Percentiles rank a stretch among this genome's conserved stretches.
phyloP scores from a whole-genome alignment of 768 basidiomycete genomes.

The Chalciporus piperatus region DNA sequence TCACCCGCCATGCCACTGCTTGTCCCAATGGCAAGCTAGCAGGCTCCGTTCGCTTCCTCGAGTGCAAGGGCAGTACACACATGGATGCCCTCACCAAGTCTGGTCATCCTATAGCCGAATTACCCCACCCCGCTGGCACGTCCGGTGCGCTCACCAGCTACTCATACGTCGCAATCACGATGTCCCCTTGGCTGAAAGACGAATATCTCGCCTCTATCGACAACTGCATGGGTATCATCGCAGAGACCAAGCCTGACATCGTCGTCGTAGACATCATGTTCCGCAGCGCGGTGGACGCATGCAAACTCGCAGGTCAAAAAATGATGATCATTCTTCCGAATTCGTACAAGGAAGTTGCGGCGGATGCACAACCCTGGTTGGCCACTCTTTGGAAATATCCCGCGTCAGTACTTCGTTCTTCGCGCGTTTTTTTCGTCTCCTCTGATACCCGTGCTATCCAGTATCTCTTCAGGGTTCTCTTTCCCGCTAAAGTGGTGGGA shows the following conservation, averaged over 20 bases:
- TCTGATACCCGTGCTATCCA: not conserved
- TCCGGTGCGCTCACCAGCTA: conserved; percentile 4
- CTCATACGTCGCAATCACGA: not conserved
- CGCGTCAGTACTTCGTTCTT: not conserved
- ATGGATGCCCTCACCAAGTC: not conserved
- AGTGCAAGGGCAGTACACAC: not conserved
- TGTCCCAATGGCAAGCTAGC: not conserved
- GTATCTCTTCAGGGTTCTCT: conserved; percentile 6
- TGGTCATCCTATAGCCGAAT: not conserved
- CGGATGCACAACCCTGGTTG: not conserved
- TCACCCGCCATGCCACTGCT: not conserved
- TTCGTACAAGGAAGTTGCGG: not conserved
- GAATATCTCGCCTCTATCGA: conserved; percentile 6
- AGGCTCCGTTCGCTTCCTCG: conserved; percentile 7
- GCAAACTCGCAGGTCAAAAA: conserved; percentile 1
- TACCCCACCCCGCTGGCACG: conserved; percentile 2
- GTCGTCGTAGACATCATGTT: not conserved
- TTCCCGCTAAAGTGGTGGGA: conserved; percentile 17
- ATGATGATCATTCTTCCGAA: conserved; percentile 1
- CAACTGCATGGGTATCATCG: not conserved
- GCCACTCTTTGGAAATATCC: conserved; percentile 8
- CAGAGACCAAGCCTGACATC: not conserved
- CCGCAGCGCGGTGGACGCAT: conserved; percentile 3
- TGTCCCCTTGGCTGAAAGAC: conserved; percentile 3
- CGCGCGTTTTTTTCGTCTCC: not conserved